These are phyloP conservation scores for Dendrothele bispora DNA, from an alignment of 768 basidiomycete species.

Conservation along the genomic window DNA sequence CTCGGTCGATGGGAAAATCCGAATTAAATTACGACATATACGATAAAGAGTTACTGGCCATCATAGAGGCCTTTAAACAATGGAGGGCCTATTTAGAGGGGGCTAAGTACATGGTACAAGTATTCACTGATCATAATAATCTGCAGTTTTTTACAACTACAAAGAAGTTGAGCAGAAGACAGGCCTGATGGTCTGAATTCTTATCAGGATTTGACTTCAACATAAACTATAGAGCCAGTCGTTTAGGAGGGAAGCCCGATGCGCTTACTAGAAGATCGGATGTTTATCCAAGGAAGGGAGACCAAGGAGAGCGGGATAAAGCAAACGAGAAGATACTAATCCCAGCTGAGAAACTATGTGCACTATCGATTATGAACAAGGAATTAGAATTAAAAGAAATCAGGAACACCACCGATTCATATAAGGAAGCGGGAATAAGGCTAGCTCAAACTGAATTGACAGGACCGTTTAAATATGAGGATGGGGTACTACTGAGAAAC, in stretches of 20 bases:
- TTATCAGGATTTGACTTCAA: too few species aligned
- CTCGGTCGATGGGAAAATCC: conserved; percentile 11
- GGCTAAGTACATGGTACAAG: too few species aligned
- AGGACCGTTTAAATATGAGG: neutral
- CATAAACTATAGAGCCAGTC: conserved; percentile 19
- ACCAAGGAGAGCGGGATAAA: neutral
- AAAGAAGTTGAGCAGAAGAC: too few species aligned
- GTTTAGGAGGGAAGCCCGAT: conserved; percentile 15
- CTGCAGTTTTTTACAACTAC: too few species aligned
- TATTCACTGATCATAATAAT: too few species aligned
- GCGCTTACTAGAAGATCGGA: conserved; percentile 15
- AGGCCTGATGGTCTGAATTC: too few species aligned
- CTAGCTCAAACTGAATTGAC: neutral
- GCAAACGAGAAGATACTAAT: neutral
- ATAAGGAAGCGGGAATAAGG: neutral
- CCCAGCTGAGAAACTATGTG: neutral
- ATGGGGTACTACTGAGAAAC: neutral
- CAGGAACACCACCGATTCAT: neutral
- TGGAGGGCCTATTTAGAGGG: too few species aligned
- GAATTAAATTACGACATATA: conserved; percentile 33
- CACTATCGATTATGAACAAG: too few species aligned
- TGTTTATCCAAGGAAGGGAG: conserved; percentile 13
- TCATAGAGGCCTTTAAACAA: conserved; percentile 20
- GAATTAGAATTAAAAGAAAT: neutral
- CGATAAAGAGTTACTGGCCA: conserved; percentile 36